Base-by-base conservation (phyloP, 805 yeast genomes). In the Ogataea trehalophila region DNA sequence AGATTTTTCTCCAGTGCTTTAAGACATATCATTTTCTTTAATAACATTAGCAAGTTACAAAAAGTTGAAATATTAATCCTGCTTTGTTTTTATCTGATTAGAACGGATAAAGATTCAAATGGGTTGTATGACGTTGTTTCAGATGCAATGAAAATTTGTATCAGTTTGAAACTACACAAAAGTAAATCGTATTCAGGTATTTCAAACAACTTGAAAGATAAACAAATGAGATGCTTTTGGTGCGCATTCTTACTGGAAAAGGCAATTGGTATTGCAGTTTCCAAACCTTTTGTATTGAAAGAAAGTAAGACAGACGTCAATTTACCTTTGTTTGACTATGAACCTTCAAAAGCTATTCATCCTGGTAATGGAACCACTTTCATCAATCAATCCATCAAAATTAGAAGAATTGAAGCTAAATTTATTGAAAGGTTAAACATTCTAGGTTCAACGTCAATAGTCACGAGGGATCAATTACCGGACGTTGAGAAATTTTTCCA, bases 221-320 rank as follows among this genome's bases (percentile, higher is more conserved):
- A 70, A 44, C 73, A 71, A 56, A 61, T 79, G 63, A 70, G 86
- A 52, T 64, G 79, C 16, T 82, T 83, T 66, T 82, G 87, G 87
- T 77, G 83, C 58, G 75, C 76, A 7, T 82, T 81, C 59, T 57
- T 79, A n/a, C 58, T 80, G 40, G 87, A 82, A 56, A 73, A 85
- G 58, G 73, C 81, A 66, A 77, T 80, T 42, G 75, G 82, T 36
- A 75, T 80, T 36, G 79, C 85, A 8, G 81, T 82, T 13, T 82
- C 85, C 5, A 77, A 77, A 57, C 79, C 79, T 1, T 80, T 77
- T 55, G 67, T 75, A 1, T 58, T 83, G n/a, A 63, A 68, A 20
- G 87, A 82, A 59, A 55, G 69, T 3, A 71, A 73, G 39, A 74
- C 80, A 40, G 79, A 74, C 54, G 42, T 54, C 2, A 71, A 74